Percentiles rank a stretch among this genome's conserved stretches.
Conservation (phyloP, 345 rosid species). For the Citrus medica region DNA sequence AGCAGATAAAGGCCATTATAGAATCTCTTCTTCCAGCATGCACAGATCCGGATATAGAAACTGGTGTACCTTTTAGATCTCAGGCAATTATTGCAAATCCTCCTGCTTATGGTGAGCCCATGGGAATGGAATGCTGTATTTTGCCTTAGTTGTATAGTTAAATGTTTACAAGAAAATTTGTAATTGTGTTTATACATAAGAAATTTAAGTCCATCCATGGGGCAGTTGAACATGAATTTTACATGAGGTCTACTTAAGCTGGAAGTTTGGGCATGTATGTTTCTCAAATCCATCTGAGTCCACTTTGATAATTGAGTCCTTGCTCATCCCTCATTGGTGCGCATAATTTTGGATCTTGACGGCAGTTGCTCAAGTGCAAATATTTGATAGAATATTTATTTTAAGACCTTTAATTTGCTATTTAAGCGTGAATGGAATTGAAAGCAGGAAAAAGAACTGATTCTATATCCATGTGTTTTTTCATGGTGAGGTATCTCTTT, state of each 20-base stretch:
- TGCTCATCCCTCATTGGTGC: background rate
- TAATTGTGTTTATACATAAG: background rate
- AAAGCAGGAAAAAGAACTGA: background rate
- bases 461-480: background rate
- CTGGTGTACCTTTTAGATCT: constrained; percentile 71
- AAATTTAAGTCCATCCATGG: background rate
- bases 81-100: constrained; percentile 99
- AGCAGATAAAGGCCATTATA: constrained; percentile 89
- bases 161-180: background rate
- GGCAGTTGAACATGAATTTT: background rate
- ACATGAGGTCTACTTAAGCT: background rate
- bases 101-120: constrained; percentile 82
- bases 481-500: background rate
- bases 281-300: background rate
- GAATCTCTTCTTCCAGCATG: constrained; percentile 97
- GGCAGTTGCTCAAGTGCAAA: background rate
- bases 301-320: background rate
- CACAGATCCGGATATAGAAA: constrained; percentile 78
- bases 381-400: background rate
- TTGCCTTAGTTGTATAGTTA: background rate
- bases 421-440: background rate
- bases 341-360: background rate
- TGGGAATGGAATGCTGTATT: background rate
- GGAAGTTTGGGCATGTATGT: background rate
- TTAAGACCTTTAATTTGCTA: background rate